Conservation (phyloP, 2,329 filamentous ascomycete genomes). For the Ophiosphaerella korrae region DNA sequence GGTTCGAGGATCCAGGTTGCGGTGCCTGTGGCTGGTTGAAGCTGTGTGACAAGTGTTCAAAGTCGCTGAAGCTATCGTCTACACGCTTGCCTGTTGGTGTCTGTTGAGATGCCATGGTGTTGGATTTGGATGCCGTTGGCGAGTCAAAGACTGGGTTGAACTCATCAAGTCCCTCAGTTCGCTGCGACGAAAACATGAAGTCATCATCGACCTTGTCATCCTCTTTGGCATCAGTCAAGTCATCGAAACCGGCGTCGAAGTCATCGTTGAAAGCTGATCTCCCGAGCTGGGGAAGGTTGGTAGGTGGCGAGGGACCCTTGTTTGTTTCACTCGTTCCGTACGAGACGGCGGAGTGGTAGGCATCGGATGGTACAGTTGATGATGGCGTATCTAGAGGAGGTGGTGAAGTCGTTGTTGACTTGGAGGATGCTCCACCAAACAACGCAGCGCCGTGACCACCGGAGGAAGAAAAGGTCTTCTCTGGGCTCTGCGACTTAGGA, state of each 20-base stretch:
- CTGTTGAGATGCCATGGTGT: constrained; percentile 52
- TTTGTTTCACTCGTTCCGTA: constrained; percentile 43
- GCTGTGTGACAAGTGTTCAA: constrained; percentile 51
- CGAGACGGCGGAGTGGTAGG: constrained; percentile 50
- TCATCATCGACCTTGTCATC: constrained; percentile 74
- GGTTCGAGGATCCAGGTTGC: constrained; percentile 52
- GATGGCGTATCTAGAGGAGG: constrained; percentile 47
- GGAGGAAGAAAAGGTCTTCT: constrained; percentile 44
- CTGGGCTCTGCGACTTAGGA: constrained; percentile 43
- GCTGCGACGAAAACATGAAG: constrained; percentile 70
- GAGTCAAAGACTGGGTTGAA: constrained; percentile 85
- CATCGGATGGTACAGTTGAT: constrained; percentile 49
- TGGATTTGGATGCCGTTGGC: constrained; percentile 55
- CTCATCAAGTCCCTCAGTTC: constrained; percentile 71
- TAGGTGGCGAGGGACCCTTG: constrained; percentile 33
- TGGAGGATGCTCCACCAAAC: constrained; percentile 46
- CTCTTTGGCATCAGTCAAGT: constrained; percentile 83
- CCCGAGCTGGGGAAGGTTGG: constrained; percentile 44
- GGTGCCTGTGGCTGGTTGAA: constrained; percentile 48
- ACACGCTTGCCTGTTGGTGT: constrained; percentile 47
- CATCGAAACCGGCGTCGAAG: constrained; percentile 80
- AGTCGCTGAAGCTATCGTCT: constrained; percentile 57
- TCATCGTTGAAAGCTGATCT: constrained; percentile 71
- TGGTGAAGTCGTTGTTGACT: constrained; percentile 44
- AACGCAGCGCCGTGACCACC: constrained; percentile 48